Base-by-base conservation (phyloP, 164 flowering plant species). In the Warburgia ugandensis region DNA sequence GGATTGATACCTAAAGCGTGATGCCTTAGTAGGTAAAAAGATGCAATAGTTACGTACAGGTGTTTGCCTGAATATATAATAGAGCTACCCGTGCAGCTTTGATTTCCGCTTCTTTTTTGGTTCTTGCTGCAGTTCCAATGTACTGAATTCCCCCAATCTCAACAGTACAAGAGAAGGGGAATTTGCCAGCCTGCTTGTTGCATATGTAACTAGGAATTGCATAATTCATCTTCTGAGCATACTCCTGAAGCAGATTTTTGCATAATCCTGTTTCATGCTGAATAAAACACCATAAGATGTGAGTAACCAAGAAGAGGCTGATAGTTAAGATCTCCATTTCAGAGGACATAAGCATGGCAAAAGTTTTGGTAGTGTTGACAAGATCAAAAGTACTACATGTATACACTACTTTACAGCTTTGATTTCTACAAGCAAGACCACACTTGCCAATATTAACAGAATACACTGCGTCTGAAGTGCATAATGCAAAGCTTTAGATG, bases 81-180 rank as follows among this genome's bases (percentile, higher is more conserved):
- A 86, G 63, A 35, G 97, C 99, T 41, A 94, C 86, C 56, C 96
- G 68, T 4, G 97, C 99, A 61, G 96, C 99, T 74, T 90, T 94
- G 44, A 86, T 75, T 56, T 94, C 95, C n/a, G 99, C 97, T 70
- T 89, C 97, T 64, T 84, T 94, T 62, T 89, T 94, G 5, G 94
- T 74, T 71, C 45, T 77, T 52, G 97, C 95, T 11, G 70, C 67
- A 38, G 77, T 85, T 51, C 99, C 99, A 60, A 81, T 79, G 45
- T 89, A 94, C 21, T 65, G 78, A 23, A 80, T 81, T 7, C 94
- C 90, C 1, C 97, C 96, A 66, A 86, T 69, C 40, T 86, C 94
- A 43, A 89, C 86, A 4, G 79, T 81, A 65, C 95, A 94, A 31
- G 75, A 58, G 62, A 62, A 82, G 1, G 35, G 27, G 2, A 5